Base-by-base conservation (phyloP, 495 filamentous ascomycete species). In the Penicillium mononematosum region DNA sequence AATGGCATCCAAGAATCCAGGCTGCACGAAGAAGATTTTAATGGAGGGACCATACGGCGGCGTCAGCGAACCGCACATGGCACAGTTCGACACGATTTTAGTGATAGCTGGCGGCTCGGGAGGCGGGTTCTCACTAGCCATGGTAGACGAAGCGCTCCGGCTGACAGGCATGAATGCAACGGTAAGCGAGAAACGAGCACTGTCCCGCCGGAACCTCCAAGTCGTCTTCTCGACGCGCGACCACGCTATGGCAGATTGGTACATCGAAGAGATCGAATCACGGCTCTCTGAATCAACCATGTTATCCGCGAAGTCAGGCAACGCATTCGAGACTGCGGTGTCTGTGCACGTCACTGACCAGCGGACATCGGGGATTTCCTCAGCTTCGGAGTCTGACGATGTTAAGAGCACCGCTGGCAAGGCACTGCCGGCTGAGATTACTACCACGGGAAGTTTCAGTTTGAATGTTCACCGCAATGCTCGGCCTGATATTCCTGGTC, bases 31-130 rank as follows among this genome's bases (percentile, higher is more conserved):
- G 25, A 66, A 62, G 2, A 76, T 82, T 3, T 52, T 76, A 12
- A 51, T 83, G 1, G 79, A 82, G 41, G 80, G 81, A 1, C 79
- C 79, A 0, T 82, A 82, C 53, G 79, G 81, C 14, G 80, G 81
- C 10, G 56, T 79, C 48, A 64, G 61, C 48, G 45, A 55, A 20
- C 47, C 61, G 24, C 47, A 53, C 29, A 64, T 64, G 47, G 54
- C 56, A 19, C 60, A 49, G 20, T 74, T 70, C 24, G 74, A 79
- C 31, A 73, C 65, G 4, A 46, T 70, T 2, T 55, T 85, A 7
- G 67, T 84, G 32, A 69, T 85, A 14, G 74, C 80, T 0, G 82
- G 83, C n/a, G 83, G 83, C 0, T 78, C 81, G 0, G 82, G 83
- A 2, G 78, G 77, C 11, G 79, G 80, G 6, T 83, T 78, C 55